Percentiles rank a stretch among this genome's conserved stretches.
phyloP scores from a whole-genome alignment of 2,329 filamentous ascomycete genomes.

The Nemania diffusa region DNA sequence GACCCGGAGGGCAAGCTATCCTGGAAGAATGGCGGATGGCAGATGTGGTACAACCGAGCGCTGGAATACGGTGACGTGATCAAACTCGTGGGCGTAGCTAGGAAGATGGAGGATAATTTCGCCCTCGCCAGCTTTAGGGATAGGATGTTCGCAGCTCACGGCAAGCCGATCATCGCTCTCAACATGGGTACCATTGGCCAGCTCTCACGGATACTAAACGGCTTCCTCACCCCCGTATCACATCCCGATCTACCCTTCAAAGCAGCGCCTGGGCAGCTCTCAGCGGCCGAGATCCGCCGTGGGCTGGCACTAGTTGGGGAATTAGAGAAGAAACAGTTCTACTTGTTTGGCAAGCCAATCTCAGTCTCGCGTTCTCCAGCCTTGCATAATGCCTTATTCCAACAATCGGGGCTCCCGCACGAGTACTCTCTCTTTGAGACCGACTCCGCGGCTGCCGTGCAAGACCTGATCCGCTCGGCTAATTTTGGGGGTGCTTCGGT shows the following conservation, averaged over 20 bases:
- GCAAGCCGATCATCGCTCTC: constrained; percentile 88
- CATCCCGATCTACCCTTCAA: constrained; percentile 91
- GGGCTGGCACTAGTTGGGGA: constrained; percentile 82
- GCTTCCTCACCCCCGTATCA: constrained; percentile 93
- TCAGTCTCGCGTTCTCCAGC: constrained; percentile 84
- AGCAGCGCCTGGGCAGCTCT: constrained; percentile 92
- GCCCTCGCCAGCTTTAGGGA: constrained; percentile 83
- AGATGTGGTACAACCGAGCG: constrained; percentile 87
- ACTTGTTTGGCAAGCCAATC: constrained; percentile 88
- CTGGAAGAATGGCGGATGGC: constrained; percentile 95
- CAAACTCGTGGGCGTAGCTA: constrained; percentile 89
- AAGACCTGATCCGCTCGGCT: constrained; percentile 71
- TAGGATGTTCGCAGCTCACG: constrained; percentile 76
- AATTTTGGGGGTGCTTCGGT: constrained; percentile 94
- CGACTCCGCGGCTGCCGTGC: constrained; percentile 68
- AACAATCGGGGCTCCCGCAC: constrained; percentile 81
- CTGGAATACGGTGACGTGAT: constrained; percentile 91
- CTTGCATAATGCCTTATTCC: constrained; percentile 89
- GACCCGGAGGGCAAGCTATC: constrained; percentile 82
- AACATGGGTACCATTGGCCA: constrained; percentile 94
- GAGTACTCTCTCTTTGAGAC: constrained; percentile 83
- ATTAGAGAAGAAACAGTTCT: constrained; percentile 80
- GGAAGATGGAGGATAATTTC: constrained; percentile 84
- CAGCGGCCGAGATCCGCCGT: constrained; percentile 85
- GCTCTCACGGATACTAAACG: constrained; percentile 88